Percentiles rank a stretch among this genome's conserved stretches.
phyloP scores from a whole-genome alignment of 768 basidiomycete species.

The Amyloporia xantha region DNA sequence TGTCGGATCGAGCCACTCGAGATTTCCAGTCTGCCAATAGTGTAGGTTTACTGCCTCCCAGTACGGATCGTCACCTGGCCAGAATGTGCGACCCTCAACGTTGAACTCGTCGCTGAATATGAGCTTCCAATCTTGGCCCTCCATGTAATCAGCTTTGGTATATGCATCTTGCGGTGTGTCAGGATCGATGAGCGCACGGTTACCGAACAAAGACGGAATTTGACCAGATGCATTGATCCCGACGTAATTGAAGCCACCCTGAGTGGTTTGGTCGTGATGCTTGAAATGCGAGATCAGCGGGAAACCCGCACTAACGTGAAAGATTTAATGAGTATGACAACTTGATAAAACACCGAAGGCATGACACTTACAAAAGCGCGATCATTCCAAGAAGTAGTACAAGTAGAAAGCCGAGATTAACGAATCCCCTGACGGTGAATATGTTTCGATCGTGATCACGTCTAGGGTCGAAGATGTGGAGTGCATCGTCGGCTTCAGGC shows the following conservation, averaged over 20 bases:
- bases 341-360: not conserved
- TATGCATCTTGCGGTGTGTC: constrained; percentile 54
- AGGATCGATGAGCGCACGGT: constrained; percentile 56
- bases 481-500: constrained; percentile 59
- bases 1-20: constrained; percentile 84
- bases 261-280: constrained; percentile 18
- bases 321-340: not conserved
- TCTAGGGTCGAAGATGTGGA: constrained; percentile 55
- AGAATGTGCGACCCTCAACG: constrained; percentile 70
- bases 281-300: constrained; percentile 34
- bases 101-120: constrained; percentile 93
- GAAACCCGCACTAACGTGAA: constrained; percentile 32
- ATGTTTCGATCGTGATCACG: constrained; percentile 23
- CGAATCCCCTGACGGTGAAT: constrained; percentile 53
- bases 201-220: constrained; percentile 50
- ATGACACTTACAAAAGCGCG: constrained; percentile 47
- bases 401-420: constrained; percentile 65
- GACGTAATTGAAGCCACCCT: constrained; percentile 37
- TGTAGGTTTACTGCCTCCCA: constrained; percentile 42
- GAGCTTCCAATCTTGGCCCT: constrained; percentile 60
- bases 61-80: constrained; percentile 63
- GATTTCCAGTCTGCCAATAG: constrained; percentile 41
- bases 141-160: constrained; percentile 46
- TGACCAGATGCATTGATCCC: constrained; percentile 41
- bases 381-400: constrained; percentile 43